Evolutionary conservation across 2,329 filamentous ascomycete genomes (phyloP).

Genomic region (Verticillium albo-atrum): DNA sequence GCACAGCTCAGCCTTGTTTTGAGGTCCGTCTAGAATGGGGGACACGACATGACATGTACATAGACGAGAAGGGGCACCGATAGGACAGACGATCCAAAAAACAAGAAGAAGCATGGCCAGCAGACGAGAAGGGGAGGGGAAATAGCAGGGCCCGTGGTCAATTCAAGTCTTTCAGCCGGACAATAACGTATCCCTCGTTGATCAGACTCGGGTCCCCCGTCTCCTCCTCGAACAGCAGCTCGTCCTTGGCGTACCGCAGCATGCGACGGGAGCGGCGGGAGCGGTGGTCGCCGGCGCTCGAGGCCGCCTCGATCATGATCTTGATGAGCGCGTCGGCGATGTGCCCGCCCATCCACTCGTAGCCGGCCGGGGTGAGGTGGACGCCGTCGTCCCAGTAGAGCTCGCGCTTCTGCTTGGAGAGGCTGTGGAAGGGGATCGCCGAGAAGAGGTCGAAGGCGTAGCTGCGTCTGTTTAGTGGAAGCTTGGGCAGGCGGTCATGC

Average conservation of each 20-base stretch:
- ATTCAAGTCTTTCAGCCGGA: constrained; percentile 47
- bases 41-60: not conserved
- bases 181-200: constrained; percentile 49
- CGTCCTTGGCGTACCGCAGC: constrained; percentile 31
- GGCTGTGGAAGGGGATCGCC: constrained; percentile 48
- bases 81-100: not conserved
- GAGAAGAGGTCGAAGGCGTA: constrained; percentile 51
- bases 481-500: no score
- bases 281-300: not conserved
- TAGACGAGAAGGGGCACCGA: not conserved
- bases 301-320: constrained; percentile 27
- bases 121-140: not conserved
- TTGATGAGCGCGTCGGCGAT: constrained; percentile 49
- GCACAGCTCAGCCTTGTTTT: not conserved
- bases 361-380: constrained; percentile 54
- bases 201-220: constrained; percentile 38
- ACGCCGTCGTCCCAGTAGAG: constrained; percentile 58
- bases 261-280: constrained; percentile 16
- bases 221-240: constrained; percentile 43
- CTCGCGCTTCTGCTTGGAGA: constrained; percentile 38
- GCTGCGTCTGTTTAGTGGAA: constrained; percentile 32
- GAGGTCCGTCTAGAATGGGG: not conserved
- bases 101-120: no score
- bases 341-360: constrained; percentile 57
- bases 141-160: constrained; percentile 22